A percentile compares a stretch with the other conserved stretches of the same genome.
phyloP scores from a whole-genome alignment of 306 rosid genomes.

The Castanea sativa region DNA sequence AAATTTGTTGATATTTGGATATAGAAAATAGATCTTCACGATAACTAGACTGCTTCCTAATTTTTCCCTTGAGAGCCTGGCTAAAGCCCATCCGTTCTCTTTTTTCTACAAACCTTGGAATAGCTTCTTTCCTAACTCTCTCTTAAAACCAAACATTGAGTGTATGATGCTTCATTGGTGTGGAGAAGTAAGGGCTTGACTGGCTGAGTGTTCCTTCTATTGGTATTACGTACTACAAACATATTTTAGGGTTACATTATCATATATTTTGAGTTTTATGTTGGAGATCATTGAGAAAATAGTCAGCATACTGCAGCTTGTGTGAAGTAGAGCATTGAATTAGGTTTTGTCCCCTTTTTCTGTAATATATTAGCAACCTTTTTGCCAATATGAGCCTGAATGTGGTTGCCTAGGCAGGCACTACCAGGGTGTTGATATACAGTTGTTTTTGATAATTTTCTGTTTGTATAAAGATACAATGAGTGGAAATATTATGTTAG shows the following conservation, averaged over 20 bases:
- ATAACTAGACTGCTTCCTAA: background rate
- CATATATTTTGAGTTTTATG: background rate
- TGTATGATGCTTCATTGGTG: background rate
- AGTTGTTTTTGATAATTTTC: background rate
- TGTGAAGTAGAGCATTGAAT: background rate
- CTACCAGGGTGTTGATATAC: background rate
- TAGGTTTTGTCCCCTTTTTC: background rate
- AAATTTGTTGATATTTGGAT: background rate
- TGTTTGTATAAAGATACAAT: background rate
- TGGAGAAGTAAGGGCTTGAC: background rate
- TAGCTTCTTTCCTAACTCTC: background rate
- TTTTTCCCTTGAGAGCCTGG: background rate
- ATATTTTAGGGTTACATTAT: background rate
- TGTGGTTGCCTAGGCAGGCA: background rate
- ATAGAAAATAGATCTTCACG: background rate
- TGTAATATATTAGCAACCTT: background rate
- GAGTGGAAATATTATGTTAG: background rate
- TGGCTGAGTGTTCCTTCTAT: background rate
- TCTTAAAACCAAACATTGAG: background rate
- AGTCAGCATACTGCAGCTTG: background rate
- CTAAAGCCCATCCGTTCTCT: background rate
- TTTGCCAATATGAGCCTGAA: background rate
- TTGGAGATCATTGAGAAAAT: background rate
- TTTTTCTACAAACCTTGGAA: background rate
- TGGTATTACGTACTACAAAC: background rate